These are phyloP conservation scores for Cutaneotrichosporon spelunceum DNA, from an alignment of 1,284 basidiomycete species.

Conservation along the genomic window DNA sequence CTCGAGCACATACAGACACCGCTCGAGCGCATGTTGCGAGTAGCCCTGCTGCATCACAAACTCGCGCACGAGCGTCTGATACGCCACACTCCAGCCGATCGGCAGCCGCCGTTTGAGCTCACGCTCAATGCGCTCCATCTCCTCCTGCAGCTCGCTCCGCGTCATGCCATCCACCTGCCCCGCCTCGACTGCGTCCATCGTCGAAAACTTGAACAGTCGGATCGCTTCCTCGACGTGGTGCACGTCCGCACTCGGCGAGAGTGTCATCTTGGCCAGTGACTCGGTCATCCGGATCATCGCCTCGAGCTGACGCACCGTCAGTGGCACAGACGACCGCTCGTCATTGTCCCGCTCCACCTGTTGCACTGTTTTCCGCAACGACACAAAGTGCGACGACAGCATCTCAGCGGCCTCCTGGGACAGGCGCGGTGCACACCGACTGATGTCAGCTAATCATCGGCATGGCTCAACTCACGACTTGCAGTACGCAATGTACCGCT, in stretches of 20 bases:
- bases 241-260: constrained; percentile 78
- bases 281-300: constrained; percentile 99
- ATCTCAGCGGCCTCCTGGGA: constrained; percentile 93
- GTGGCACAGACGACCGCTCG: constrained; percentile 95
- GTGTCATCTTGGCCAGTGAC: constrained; percentile 88
- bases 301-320: constrained; percentile 96
- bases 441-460: not conserved
- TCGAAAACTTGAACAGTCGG: constrained; percentile 95
- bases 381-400: constrained; percentile 95
- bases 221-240: constrained; percentile 99
- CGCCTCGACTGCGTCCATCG: constrained; percentile 97
- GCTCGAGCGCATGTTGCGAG: constrained; percentile 85
- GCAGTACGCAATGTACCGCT: constrained; percentile 92
- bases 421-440: constrained; percentile 88
- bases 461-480: constrained; percentile 59
- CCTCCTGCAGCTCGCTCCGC: constrained; percentile 87
- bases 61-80: constrained; percentile 88
- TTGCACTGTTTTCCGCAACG: constrained; percentile 88
- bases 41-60: constrained; percentile 92
- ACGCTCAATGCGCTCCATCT: constrained; percentile 87
- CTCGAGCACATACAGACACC: constrained; percentile 87
- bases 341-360: constrained; percentile 96
- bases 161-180: constrained; percentile 84
- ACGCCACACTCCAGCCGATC: constrained; percentile 95
- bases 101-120: constrained; percentile 85